These are phyloP conservation scores for Suillus weaverae DNA, from an alignment of 768 basidiomycete genomes.

Conservation along the genomic window DNA sequence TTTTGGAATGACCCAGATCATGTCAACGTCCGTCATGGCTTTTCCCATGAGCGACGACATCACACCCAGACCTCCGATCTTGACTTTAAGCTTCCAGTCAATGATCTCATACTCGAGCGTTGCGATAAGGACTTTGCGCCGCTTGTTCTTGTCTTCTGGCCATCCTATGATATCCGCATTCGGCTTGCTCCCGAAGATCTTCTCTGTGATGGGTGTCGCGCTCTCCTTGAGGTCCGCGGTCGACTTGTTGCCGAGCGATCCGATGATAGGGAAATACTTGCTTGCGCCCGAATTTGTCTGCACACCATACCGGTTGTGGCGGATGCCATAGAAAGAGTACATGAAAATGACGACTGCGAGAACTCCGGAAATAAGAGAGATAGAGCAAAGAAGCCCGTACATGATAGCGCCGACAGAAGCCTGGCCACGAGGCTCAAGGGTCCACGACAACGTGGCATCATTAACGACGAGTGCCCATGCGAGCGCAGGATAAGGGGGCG, in stretches of 20 bases:
- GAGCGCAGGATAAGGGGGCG: constrained; percentile 84
- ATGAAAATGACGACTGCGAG: constrained; percentile 86
- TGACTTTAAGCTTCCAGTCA: constrained; percentile 97
- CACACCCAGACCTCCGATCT: constrained; percentile 96
- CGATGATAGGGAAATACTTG: constrained; percentile 89
- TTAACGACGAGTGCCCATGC: constrained; percentile 85
- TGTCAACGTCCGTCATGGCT: constrained; percentile 95
- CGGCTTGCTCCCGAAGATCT: constrained; percentile 61
- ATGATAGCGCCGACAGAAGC: constrained; percentile 81
- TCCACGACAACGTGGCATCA: constrained; percentile 76
- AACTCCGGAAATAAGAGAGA: constrained; percentile 83
- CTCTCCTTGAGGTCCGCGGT: constrained; percentile 69
- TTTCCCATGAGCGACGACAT: constrained; percentile 99
- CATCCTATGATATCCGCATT: constrained; percentile 86
- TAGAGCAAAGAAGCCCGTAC: constrained; percentile 78
- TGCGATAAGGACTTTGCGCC: constrained; percentile 87
- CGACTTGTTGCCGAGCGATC: constrained; percentile 62
- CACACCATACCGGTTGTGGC: constrained; percentile 88
- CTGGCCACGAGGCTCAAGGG: constrained; percentile 78
- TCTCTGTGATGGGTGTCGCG: constrained; percentile 60
- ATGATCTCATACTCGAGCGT: constrained; percentile 96
- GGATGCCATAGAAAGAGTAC: constrained; percentile 96
- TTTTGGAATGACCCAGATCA: constrained; percentile 93
- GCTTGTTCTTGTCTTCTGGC: constrained; percentile 91
- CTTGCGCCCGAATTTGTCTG: constrained; percentile 67